Conservation (phyloP, 345 rosid species). For the Gossypium ekmanianum region DNA sequence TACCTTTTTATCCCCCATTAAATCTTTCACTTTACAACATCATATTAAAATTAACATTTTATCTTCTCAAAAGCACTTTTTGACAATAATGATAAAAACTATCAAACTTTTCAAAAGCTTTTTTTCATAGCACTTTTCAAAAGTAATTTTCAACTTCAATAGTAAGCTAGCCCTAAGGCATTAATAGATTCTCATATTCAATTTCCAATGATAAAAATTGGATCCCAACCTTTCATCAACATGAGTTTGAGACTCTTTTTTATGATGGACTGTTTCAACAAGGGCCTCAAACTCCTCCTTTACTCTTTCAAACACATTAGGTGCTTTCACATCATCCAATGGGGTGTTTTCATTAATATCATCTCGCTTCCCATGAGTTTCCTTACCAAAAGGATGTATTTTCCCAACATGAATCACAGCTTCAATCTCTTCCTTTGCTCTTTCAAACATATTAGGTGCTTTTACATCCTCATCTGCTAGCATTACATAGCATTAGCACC, state of each 20-base stretch:
- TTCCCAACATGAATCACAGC: conserved; percentile 4
- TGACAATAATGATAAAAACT: too few species aligned
- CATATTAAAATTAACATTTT: too few species aligned
- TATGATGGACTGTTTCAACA: conserved; percentile 38
- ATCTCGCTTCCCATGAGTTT: conserved; percentile 34
- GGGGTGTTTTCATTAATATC: conserved; percentile 42
- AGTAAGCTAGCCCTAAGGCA: too few species aligned
- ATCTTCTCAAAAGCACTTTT: too few species aligned
- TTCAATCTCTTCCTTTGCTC: conserved; percentile 27
- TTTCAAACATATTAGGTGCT: conserved; percentile 20
- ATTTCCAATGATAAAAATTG: neutral
- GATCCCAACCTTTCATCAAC: conserved; percentile 29
- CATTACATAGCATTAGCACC: neutral
- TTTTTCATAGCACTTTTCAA: too few species aligned
- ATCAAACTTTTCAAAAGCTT: too few species aligned
- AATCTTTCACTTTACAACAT: too few species aligned
- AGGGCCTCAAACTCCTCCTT: conserved; percentile 69
- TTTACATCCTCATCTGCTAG: conserved; percentile 21
- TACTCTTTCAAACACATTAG: conserved; percentile 53
- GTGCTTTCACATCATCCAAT: conserved; percentile 44
- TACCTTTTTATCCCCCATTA: too few species aligned
- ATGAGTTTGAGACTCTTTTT: conserved; percentile 24
- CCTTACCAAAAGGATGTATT: conserved; percentile 28
- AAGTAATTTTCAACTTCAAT: too few species aligned
- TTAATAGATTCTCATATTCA: too few species aligned